Percentiles rank a stretch among this genome's conserved stretches.
Conservation (phyloP, 148 eudicot species). For the Tetragonia tetragonoides region DNA sequence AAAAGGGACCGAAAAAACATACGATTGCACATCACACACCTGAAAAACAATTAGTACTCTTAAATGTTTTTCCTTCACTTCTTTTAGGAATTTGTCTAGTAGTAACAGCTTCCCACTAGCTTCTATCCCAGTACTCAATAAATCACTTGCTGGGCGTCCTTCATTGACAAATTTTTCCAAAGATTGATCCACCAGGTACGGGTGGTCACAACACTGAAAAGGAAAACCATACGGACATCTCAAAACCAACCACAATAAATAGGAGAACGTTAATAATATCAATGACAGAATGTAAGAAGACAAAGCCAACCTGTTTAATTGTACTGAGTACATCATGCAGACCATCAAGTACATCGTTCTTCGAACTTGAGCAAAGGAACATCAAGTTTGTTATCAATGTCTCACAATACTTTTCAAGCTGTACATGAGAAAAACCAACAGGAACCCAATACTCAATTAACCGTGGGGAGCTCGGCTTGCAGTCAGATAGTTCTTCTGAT, state of each 20-base stretch:
- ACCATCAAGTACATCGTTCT: slow-evolving; percentile 40
- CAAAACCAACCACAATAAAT: slow-evolving; percentile 3
- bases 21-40: slow-evolving; percentile 30
- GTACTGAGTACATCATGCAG: slow-evolving; percentile 48
- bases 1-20: neutral
- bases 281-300: neutral
- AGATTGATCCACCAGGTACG: slow-evolving; percentile 57
- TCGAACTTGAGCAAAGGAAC: slow-evolving; percentile 42
- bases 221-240: slow-evolving; percentile 5
- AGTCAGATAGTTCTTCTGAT: slow-evolving; percentile 19
- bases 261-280: neutral
- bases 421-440: slow-evolving; percentile 59
- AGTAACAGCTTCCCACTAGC: slow-evolving; percentile 81
- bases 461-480: slow-evolving; percentile 39
- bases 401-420: slow-evolving; percentile 85
- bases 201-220: slow-evolving; percentile 85
- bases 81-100: slow-evolving; percentile 58
- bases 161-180: slow-evolving; percentile 46
- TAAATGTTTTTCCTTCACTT: slow-evolving; percentile 43
- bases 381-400: slow-evolving; percentile 44
- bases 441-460: slow-evolving; percentile 84
- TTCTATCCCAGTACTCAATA: slow-evolving; percentile 62
- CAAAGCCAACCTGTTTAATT: slow-evolving; percentile 50
- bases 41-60: slow-evolving; percentile 65
- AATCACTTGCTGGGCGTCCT: slow-evolving; percentile 33